Evolutionary conservation across 2,329 filamentous ascomycete species (phyloP).

Genomic region (Arthrobotrys entomopaga): DNA sequence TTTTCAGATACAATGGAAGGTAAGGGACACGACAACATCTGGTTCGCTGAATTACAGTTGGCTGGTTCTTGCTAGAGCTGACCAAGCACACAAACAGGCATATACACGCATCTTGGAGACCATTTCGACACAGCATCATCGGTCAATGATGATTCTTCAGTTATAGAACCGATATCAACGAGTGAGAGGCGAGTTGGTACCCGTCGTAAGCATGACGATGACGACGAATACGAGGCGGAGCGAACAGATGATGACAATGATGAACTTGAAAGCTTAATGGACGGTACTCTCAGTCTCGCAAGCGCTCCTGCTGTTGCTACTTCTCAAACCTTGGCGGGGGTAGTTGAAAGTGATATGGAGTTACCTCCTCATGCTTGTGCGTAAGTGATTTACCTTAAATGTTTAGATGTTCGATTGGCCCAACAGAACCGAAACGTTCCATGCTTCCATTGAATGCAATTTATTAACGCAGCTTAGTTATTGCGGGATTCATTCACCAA

Average conservation of each 20-base stretch:
- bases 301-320: conserved; percentile 80
- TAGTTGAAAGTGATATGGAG: conserved; percentile 75
- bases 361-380: conserved; percentile 95
- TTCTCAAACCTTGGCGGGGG: conserved; percentile 64
- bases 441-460: too few species aligned
- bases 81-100: conserved; percentile 59
- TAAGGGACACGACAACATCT: not conserved
- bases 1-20: conserved; percentile 1
- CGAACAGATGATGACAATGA: conserved; percentile 73
- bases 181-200: conserved; percentile 56
- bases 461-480: conserved; percentile 69
- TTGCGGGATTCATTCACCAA: conserved; percentile 95
- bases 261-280: conserved; percentile 58
- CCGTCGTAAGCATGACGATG: conserved; percentile 80
- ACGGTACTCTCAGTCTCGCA: conserved; percentile 72
- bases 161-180: conserved; percentile 64
- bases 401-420: too few species aligned
- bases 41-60: too few species aligned
- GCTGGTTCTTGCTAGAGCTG: not conserved
- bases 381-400: conserved; percentile 68
- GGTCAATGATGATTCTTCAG: conserved; percentile 70
- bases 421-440: not conserved
- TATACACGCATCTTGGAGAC: conserved; percentile 50
- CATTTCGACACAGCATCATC: conserved; percentile 58
- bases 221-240: conserved; percentile 82